These are phyloP conservation scores for Globisporangium abappressorium DNA, from an alignment of 352 stramenopile species.

Conservation along the genomic window DNA sequence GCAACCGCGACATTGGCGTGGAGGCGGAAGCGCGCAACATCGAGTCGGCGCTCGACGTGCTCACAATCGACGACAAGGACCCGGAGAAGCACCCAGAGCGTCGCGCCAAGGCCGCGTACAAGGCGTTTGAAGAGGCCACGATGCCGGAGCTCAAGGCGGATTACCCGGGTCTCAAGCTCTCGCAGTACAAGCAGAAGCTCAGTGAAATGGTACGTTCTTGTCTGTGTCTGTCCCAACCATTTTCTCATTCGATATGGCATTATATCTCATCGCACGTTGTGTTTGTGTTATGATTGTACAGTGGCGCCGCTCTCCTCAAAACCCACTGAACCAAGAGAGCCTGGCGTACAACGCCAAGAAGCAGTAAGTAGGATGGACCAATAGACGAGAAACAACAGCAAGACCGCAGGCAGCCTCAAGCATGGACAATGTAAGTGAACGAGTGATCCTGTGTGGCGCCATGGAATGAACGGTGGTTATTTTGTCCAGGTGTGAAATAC, in stretches of 20 bases:
- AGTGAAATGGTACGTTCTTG: not conserved
- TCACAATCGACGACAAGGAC: not conserved
- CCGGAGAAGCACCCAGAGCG: not conserved
- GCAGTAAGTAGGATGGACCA: not conserved
- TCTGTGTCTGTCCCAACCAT: not conserved
- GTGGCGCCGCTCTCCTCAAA: not conserved
- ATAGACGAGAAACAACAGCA: not conserved
- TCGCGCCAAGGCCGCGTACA: not conserved
- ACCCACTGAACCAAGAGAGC: not conserved
- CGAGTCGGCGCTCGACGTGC: not conserved
- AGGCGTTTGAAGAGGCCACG: not conserved
- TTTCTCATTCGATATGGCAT: not conserved
- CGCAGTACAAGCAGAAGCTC: slow-evolving; percentile 2
- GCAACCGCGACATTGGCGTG: not conserved
- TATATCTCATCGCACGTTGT: not conserved
- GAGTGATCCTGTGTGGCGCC: no score
- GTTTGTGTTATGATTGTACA: not conserved
- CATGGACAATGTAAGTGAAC: not conserved
- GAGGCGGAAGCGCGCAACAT: not conserved
- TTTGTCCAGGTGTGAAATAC: no score
- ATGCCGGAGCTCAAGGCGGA: slow-evolving; percentile 1
- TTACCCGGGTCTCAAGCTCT: not conserved
- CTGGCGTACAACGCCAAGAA: not conserved
- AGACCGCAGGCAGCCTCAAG: not conserved
- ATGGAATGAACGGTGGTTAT: no score